These are phyloP conservation scores for Canavalia ensiformis DNA, from an alignment of 306 rosid genomes.

Conservation along the genomic window DNA sequence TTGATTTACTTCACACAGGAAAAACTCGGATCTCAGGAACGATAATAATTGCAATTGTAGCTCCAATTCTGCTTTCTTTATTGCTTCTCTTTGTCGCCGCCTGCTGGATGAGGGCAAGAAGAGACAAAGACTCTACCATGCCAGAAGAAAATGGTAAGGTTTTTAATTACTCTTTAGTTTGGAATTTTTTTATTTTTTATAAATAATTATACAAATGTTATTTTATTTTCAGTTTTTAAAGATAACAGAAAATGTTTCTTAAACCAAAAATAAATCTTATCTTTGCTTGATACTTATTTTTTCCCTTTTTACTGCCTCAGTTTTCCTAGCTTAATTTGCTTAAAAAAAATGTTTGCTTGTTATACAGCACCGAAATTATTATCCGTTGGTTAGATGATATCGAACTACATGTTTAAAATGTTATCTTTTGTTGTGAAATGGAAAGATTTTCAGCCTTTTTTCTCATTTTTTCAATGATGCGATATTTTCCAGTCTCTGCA, in stretches of 20 bases:
- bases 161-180: neutral
- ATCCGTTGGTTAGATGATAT: neutral
- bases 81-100: constrained; percentile 2
- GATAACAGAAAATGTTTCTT: too few species aligned
- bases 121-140: neutral
- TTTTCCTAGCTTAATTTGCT: too few species aligned
- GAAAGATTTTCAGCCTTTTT: too few species aligned
- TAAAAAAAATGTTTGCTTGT: too few species aligned
- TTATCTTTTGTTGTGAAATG: too few species aligned
- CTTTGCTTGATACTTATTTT: too few species aligned
- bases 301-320: too few species aligned
- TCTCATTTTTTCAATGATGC: too few species aligned
- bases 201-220: too few species aligned
- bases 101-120: constrained; percentile 38
- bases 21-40: constrained; percentile 4
- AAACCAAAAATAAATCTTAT: too few species aligned
- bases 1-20: constrained; percentile 43
- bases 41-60: constrained; percentile 45
- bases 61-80: constrained; percentile 22
- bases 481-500: neutral
- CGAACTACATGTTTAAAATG: neutral
- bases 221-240: too few species aligned
- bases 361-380: too few species aligned
- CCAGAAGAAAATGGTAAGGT: constrained; percentile 43
- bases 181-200: neutral